A percentile compares a stretch with the other conserved stretches of the same genome.
Conservation (phyloP, 805 yeast genomes). For the Clavispora santaluciae region DNA sequence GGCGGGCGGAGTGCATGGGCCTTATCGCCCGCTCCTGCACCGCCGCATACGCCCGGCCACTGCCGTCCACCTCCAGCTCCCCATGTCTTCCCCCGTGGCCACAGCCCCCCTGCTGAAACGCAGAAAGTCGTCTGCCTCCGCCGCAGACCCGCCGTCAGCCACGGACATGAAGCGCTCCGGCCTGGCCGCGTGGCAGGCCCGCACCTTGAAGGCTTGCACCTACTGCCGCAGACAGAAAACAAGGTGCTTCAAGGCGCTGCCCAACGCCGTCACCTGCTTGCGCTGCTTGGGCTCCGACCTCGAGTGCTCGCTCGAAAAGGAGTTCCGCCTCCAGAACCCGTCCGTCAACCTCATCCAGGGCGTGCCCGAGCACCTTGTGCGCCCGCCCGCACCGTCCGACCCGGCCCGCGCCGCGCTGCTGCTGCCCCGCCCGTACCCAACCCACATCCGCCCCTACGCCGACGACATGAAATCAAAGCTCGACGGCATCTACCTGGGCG, state of each 20-base stretch:
- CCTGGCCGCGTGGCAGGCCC: constrained; percentile 6
- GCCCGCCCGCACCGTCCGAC: neutral
- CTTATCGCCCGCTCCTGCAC: neutral
- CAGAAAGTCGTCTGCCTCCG: neutral
- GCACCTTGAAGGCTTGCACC: constrained; percentile 53
- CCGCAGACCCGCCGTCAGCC: neutral
- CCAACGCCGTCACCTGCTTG: constrained; percentile 44
- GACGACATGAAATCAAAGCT: constrained; percentile 17
- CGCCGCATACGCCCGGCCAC: too few species aligned
- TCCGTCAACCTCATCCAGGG: constrained; percentile 13
- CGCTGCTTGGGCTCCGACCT: constrained; percentile 52
- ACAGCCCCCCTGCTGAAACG: neutral
- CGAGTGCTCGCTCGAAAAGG: constrained; percentile 46
- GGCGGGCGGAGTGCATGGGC: too few species aligned
- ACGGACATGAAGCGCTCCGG: neutral
- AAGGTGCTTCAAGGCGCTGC: constrained; percentile 54
- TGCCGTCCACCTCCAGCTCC: too few species aligned
- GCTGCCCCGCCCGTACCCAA: neutral
- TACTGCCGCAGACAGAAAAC: constrained; percentile 55
- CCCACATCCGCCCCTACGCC: neutral
- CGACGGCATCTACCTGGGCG: constrained; percentile 30
- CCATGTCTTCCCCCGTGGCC: neutral
- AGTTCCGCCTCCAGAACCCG: constrained; percentile 11
- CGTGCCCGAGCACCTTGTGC: constrained; percentile 10
- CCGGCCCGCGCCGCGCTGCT: neutral